Evolutionary conservation across 2,329 filamentous ascomycete species (phyloP), one percentile per base, ranked within the genome.

Genomic region (Volutella citrinella): DNA sequence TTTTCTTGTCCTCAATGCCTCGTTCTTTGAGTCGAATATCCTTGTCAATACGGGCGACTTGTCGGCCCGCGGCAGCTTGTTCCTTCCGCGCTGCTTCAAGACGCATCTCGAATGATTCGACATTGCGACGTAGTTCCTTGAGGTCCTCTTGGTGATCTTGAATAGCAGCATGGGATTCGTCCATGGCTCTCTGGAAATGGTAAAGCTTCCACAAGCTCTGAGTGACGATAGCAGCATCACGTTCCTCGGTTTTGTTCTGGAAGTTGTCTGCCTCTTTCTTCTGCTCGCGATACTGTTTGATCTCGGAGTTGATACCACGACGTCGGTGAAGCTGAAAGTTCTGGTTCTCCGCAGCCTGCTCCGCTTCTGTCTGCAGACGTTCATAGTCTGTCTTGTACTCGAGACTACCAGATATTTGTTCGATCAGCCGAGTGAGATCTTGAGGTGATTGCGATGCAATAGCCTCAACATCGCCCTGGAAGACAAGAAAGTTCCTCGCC

Each of bases 151-250:
- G 90, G 52, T 96, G 89, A 50, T 87, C 88, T 52, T 91, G 84
- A 38, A 98, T 98, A 52, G 93, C 83, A 27, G 80, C 81, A 48
- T 84, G 90, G 16, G 93, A 95, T 50, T 91, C 85, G 50, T 96
- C 87, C 70, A 98, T 96, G 19, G 89, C 78, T 38, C 83, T 84
- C 61, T 98, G 91, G 59, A 95, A 94, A 56, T 95, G 89, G 60
- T 88, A 97, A 3, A 98, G 73, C 64, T 96, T 97, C 91, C 91
- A 98, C 11, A 98, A 69, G 20, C 94, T 90, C 48, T 97, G 91
- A 2, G 85, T 90, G 35, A 97, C 87, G 36, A 96, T 85, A 7
- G 91, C 93, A 34, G 87, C 78, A 57, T 98, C 91, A 30, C 87
- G 82, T 60, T 97, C 88, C 34, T 93, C 85, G 2, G 85, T 85